Evolutionary conservation across 805 yeast species (phyloP), one percentile per base, ranked within the genome.

Genomic region (Candida alai): DNA sequence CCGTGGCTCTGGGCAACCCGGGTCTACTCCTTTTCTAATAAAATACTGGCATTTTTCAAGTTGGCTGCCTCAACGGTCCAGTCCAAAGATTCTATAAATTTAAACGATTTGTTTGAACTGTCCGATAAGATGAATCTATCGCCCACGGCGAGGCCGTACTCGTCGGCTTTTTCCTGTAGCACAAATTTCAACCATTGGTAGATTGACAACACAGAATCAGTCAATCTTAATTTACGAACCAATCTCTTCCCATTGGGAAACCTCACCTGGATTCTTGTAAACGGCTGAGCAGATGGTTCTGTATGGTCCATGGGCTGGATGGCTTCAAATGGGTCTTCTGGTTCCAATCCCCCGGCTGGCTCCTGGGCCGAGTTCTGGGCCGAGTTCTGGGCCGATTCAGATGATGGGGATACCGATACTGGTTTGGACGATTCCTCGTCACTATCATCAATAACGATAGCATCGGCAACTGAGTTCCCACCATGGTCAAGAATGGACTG

Each of bases 231-330:
- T 38, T 85, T 73, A 40, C 86, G 80, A 8, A 90, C 81, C 9
- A 81, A 61, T 38, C 97, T 69, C 30, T 78, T 73, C n/a, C 97
- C 97, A 48, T 81, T 86, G 12, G 89, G 93, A 19, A 85, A 73
- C 39, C 96, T 70, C n/a, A 93, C 73, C 58, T 93, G 97, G 17
- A 93, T 74, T 48, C 96, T 68, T 0, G 96, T 85, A 5, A 69
- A 62, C 0, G 78, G 67, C 6, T 67, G 58, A 0, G 76, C 72
- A 8, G 73, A 79, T 1, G 96, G 94, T 49, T 88, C 96, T 0
- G 64, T 62, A 37, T 78, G 76, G 27, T 68, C 70, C 2, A 51
- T 45, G 0, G 89, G 68, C 19, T 52, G 30, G 6, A 86, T 80
- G 0, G 60, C 35, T 7, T 67, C 70, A 37, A 83, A 70, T 5